These are phyloP conservation scores for Phaseolus coccineus DNA, from an alignment of 331 rosid genomes.

Conservation along the genomic window DNA sequence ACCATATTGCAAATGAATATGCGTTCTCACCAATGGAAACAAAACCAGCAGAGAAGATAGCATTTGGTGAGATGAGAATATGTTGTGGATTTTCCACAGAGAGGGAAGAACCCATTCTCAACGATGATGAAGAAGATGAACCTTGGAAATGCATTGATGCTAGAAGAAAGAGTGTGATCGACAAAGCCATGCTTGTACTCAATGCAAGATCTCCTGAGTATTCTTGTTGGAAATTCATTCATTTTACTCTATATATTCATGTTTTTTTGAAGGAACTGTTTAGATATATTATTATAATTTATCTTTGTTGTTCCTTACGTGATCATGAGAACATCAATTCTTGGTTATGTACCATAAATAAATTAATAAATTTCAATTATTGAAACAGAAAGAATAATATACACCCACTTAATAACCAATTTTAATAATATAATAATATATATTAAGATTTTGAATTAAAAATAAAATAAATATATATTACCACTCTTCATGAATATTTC, in stretches of 20 bases:
- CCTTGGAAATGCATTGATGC: not conserved
- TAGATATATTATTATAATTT: too few species aligned
- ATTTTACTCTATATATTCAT: not conserved
- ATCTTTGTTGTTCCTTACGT: too few species aligned
- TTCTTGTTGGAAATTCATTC: not conserved
- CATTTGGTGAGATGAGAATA: slow-evolving; percentile 42
- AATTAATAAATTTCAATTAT: too few species aligned
- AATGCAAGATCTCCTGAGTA: not conserved
- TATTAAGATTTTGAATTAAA: too few species aligned
- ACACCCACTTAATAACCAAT: too few species aligned
- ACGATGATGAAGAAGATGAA: slow-evolving; percentile 30
- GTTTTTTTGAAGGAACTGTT: too few species aligned
- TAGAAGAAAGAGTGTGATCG: slow-evolving; percentile 38
- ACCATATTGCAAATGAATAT: slow-evolving; percentile 63
- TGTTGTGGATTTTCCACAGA: slow-evolving; percentile 49
- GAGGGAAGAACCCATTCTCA: slow-evolving; percentile 47
- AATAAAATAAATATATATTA: too few species aligned
- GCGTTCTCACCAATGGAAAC: slow-evolving; percentile 56
- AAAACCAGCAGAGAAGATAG: slow-evolving; percentile 43
- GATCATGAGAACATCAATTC: too few species aligned
- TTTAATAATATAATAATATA: too few species aligned
- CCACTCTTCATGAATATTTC: too few species aligned
- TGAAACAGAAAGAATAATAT: too few species aligned
- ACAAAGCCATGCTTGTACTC: slow-evolving; percentile 8
- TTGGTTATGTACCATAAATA: too few species aligned